A percentile compares a stretch with the other conserved stretches of the same genome.
phyloP scores from a whole-genome alignment of 2,329 filamentous ascomycete species.

The Arthroderma sp. region DNA sequence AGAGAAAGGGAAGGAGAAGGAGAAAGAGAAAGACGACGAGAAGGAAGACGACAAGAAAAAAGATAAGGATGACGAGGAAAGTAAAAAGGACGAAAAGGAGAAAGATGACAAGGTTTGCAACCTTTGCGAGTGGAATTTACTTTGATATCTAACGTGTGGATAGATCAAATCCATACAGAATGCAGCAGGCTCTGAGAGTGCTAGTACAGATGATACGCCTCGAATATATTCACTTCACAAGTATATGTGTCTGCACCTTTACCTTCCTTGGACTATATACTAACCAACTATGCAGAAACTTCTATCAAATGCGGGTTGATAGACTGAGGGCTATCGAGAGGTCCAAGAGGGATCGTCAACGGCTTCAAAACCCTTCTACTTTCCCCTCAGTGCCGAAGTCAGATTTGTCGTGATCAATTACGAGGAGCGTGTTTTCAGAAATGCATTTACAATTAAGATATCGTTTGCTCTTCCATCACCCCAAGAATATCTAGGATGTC shows the following conservation, averaged over 20 bases:
- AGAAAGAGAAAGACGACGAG: conserved; percentile 38
- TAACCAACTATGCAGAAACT: conserved; percentile 45
- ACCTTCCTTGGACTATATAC: neutral
- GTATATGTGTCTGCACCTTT: conserved; percentile 34
- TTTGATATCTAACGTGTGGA: neutral
- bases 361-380: conserved; percentile 61
- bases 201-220: conserved; percentile 50
- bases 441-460: neutral
- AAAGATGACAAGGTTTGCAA: conserved; percentile 43
- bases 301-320: conserved; percentile 75
- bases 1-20: conserved; percentile 41
- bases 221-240: conserved; percentile 75
- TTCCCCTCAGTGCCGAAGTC: conserved; percentile 77
- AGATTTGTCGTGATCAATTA: conserved; percentile 17
- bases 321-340: conserved; percentile 66
- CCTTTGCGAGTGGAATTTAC: conserved; percentile 2
- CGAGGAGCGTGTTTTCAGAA: conserved; percentile 12
- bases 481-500: neutral
- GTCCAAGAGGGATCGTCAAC: conserved; percentile 69
- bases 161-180: conserved; percentile 40
- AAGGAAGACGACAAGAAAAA: conserved; percentile 34
- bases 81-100: conserved; percentile 34
- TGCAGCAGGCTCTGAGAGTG: conserved; percentile 27
- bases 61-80: conserved; percentile 35
- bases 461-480: neutral